phyloP scores from a whole-genome alignment of 2,329 filamentous ascomycete genomes.

The Xylaria sp. region DNA sequence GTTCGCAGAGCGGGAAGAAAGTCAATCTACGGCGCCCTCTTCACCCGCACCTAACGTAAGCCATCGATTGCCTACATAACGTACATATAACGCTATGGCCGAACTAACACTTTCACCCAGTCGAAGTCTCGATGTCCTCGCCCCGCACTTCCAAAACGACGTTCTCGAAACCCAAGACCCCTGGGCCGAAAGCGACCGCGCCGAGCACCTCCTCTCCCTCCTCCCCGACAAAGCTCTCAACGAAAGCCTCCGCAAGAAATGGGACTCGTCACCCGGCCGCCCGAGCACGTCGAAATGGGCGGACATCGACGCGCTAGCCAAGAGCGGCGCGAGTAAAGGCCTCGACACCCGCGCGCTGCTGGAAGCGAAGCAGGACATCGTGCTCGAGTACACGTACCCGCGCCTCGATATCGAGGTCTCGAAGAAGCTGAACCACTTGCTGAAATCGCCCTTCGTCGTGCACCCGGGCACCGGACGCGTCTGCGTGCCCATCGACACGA shows the following conservation, averaged over 20 bases:
- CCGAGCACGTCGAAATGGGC: slow-evolving; percentile 87
- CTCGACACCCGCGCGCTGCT: slow-evolving; percentile 80
- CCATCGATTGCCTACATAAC: slow-evolving; percentile 24
- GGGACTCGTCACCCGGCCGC: slow-evolving; percentile 84
- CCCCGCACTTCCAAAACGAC: slow-evolving; percentile 83
- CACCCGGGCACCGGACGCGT: slow-evolving; percentile 94
- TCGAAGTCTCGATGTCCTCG: slow-evolving; percentile 86
- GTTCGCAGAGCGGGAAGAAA: slow-evolving; percentile 85
- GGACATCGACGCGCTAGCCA: slow-evolving; percentile 89
- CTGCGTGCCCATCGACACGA: slow-evolving; percentile 91
- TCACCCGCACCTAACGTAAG: slow-evolving; percentile 85
- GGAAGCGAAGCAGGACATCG: slow-evolving; percentile 94
- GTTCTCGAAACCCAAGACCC: slow-evolving; percentile 89
- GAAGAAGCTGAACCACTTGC: slow-evolving; percentile 97
- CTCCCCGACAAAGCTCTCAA: slow-evolving; percentile 84
- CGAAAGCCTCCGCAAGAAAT: slow-evolving; percentile 86
- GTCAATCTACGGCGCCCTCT: slow-evolving; percentile 86
- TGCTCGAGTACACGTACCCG: slow-evolving; percentile 97
- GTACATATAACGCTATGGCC: background rate
- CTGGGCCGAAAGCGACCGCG: slow-evolving; percentile 76
- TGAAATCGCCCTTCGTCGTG: slow-evolving; percentile 96
- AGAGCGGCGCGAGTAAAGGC: slow-evolving; percentile 75
- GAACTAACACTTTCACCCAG: slow-evolving; percentile 45
- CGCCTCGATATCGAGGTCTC: slow-evolving; percentile 96
- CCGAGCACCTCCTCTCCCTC: slow-evolving; percentile 82